Percentiles rank a stretch among this genome's conserved stretches.
Evolutionary conservation across 1,139 yeast species (phyloP).

Genomic region (Geotrichum cucujoidarum): DNA sequence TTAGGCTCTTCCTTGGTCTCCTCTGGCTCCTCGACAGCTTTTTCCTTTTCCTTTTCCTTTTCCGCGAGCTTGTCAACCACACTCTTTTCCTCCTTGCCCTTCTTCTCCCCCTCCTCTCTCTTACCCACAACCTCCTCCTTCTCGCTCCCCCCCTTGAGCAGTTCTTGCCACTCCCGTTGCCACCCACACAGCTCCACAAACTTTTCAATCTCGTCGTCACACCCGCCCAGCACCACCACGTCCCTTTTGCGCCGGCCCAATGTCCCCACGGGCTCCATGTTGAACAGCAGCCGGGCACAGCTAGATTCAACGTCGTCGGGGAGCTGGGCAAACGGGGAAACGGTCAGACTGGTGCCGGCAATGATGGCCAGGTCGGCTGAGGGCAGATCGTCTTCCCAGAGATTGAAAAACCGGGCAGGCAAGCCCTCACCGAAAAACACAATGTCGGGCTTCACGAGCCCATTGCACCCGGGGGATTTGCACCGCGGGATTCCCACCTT

Average conservation of each 20-base stretch:
- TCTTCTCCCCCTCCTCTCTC: not conserved
- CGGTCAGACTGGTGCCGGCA: constrained; percentile 89
- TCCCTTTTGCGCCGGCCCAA: constrained; percentile 52
- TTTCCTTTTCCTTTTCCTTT: not conserved
- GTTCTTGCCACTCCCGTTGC: constrained; percentile 47
- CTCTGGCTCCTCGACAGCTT: not conserved
- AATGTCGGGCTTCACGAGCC: constrained; percentile 85
- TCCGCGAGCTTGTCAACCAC: not conserved
- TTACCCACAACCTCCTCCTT: not conserved
- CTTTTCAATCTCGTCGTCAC: constrained; percentile 57
- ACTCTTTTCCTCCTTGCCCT: not conserved
- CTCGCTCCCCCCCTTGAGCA: constrained; percentile 22
- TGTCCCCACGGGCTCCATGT: constrained; percentile 73
- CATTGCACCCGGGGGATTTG: constrained; percentile 42
- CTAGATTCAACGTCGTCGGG: constrained; percentile 57
- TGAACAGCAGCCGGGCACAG: constrained; percentile 61
- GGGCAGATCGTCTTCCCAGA: constrained; percentile 48
- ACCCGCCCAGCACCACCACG: constrained; percentile 52
- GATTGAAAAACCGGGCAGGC: constrained; percentile 57
- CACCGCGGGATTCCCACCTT: constrained; percentile 53
- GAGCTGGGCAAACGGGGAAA: constrained; percentile 80
- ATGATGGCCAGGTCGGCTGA: constrained; percentile 64
- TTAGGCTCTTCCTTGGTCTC: not conserved
- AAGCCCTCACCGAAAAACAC: constrained; percentile 88
- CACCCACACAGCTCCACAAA: constrained; percentile 60